Conservation (phyloP, 306 rosid genomes). For the Lupinus albus region DNA sequence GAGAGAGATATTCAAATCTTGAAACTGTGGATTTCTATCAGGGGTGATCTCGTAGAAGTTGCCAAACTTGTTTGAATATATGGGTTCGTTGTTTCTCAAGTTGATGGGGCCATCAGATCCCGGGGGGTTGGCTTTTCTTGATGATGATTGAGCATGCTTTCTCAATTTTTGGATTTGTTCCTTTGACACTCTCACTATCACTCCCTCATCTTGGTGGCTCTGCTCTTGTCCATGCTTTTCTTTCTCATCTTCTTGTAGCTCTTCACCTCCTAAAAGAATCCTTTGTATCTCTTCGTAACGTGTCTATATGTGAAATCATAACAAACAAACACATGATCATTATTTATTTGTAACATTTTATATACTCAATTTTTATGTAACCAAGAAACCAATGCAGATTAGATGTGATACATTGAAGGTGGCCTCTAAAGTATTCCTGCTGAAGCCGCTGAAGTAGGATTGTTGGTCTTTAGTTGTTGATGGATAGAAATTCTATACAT, state of each 20-base stretch:
- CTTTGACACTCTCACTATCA: conserved; percentile 31
- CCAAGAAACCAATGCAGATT: not conserved
- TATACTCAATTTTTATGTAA: not conserved
- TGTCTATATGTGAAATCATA: not conserved
- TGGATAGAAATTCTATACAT: conserved; percentile 28
- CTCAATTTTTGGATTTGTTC: conserved; percentile 32
- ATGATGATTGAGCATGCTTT: conserved; percentile 24
- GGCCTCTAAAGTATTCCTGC: conserved; percentile 37
- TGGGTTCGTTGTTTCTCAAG: conserved; percentile 14
- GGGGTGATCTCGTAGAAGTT: conserved; percentile 37
- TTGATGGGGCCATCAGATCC: conserved; percentile 41
- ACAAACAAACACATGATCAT: not conserved
- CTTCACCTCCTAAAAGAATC: conserved; percentile 24
- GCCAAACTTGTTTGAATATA: conserved; percentile 45
- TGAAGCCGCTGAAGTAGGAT: conserved; percentile 41
- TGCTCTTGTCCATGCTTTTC: no score
- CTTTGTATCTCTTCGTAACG: conserved; percentile 30
- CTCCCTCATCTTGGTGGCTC: conserved; percentile 25
- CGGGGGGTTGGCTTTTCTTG: not conserved
- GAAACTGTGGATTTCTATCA: conserved; percentile 1
- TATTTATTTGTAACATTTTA: no score
- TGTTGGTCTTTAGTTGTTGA: not conserved
- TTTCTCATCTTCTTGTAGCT: not conserved
- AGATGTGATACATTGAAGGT: conserved; percentile 35
- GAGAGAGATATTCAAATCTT: conserved; percentile 14